Base-by-base conservation (phyloP, 768 basidiomycete genomes). In the Russula brevipes region DNA sequence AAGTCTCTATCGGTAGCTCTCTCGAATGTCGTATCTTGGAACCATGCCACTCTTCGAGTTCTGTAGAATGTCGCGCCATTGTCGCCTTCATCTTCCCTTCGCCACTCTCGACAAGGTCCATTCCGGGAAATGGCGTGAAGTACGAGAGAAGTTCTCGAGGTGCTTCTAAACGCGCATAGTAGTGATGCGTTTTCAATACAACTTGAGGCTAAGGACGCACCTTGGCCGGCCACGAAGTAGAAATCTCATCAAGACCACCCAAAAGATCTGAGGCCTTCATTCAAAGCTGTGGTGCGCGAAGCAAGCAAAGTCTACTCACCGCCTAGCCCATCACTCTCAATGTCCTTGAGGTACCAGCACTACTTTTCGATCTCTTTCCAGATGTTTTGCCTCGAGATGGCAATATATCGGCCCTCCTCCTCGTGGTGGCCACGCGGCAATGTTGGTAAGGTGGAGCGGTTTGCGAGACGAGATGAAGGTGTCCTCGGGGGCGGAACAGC, bases 241-340 rank as follows among this genome's bases (percentile, higher is more conserved):
- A 41, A 38, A 51, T 68, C 0, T 44, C 53, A 53, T 73, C 71
- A 6, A 75, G 64, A 41, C 69, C 72, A 39, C 45, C 56, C 42
- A 74, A 47, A 11, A 73, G 63, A 19, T 73, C 75, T 74, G 16
- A 1, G 24, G 11, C n/a, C 9, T 44, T 57, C 31, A 31, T 11
- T 59, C 53, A n/a, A 47, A 31, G 36, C 24, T 54, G 19, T 54
- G 52, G 60, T 35, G 9, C 11, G 53, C 19, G 33, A 46, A 38
- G 7, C 5, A 38, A 60, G 30, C 11, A 50, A 59, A 35, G 59
- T 19, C 24, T 3, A 73, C 80, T 33, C 70, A 93, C 95, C 95
- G 69, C 88, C 91, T 16, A 97, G 76, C 4, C 93, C 94, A 73
- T 98, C 95, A 2, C 83, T 84, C 44, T 85, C 87, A 39, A 79